These are phyloP conservation scores for Scedosporium dehoogii DNA, from an alignment of 2,329 filamentous ascomycete species.

Conservation along the genomic window DNA sequence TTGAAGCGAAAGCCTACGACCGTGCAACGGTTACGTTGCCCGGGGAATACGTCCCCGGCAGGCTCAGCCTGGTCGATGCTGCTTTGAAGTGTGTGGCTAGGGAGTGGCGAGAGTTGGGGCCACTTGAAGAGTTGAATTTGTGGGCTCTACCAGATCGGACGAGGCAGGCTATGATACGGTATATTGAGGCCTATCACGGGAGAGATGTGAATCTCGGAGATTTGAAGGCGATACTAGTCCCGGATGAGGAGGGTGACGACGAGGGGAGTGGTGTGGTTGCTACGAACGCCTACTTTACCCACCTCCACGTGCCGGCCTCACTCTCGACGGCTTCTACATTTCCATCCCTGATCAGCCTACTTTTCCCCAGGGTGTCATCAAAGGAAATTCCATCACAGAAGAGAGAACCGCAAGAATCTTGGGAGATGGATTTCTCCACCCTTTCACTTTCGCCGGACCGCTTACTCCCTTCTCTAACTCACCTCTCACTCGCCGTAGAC, in stretches of 20 bases:
- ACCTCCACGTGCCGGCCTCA: constrained; percentile 2
- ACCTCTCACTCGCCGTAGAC: constrained; percentile 46
- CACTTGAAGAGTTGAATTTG: constrained; percentile 44
- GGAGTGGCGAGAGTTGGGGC: constrained; percentile 32
- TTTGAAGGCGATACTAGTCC: constrained; percentile 34
- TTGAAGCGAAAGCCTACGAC: background rate
- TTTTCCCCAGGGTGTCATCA: background rate
- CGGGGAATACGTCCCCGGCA: constrained; percentile 30
- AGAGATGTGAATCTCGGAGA: constrained; percentile 40
- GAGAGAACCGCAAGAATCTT: constrained; percentile 33
- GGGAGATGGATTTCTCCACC: constrained; percentile 28
- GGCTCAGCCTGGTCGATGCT: constrained; percentile 40
- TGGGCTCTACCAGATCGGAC: constrained; percentile 44
- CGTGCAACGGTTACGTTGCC: constrained; percentile 19
- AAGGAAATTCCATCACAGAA: background rate
- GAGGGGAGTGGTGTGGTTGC: constrained; percentile 2
- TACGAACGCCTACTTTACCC: constrained; percentile 4
- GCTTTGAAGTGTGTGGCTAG: constrained; percentile 38
- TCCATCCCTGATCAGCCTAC: background rate
- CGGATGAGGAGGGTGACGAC: constrained; percentile 11
- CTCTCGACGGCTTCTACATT: constrained; percentile 1
- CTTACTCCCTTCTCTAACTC: constrained; percentile 47
- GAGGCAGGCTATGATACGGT: constrained; percentile 40
- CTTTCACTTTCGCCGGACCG: constrained; percentile 20
- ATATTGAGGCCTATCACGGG: constrained; percentile 33